These are phyloP conservation scores for Epichloe sylvatica DNA, from an alignment of 2,329 filamentous ascomycete species.

Conservation along the genomic window DNA sequence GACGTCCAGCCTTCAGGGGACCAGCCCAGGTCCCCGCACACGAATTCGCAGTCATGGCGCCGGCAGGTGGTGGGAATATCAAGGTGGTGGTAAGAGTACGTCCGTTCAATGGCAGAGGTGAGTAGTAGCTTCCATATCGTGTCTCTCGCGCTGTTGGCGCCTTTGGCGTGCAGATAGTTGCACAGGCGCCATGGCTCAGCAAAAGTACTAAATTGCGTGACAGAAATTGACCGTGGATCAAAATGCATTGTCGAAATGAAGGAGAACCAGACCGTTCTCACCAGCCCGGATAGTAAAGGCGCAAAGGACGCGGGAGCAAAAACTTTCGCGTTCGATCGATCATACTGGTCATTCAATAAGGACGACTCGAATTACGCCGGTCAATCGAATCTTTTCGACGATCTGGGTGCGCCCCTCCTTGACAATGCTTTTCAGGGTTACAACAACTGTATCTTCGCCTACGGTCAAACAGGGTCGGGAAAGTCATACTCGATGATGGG, in stretches of 20 bases:
- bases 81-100: constrained; percentile 97
- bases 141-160: not conserved
- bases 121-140: constrained; percentile 10
- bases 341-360: constrained; percentile 95
- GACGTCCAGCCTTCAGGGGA: constrained; percentile 17
- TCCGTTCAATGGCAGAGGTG: constrained; percentile 92
- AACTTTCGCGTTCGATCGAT: constrained; percentile 88
- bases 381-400: constrained; percentile 76
- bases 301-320: constrained; percentile 62
- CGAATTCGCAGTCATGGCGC: constrained; percentile 22
- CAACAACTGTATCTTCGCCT: constrained; percentile 99
- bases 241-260: constrained; percentile 98
- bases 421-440: constrained; percentile 98
- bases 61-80: constrained; percentile 80
- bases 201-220: not conserved
- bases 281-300: constrained; percentile 56
- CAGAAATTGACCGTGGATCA: constrained; percentile 80
- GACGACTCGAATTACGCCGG: constrained; percentile 71
- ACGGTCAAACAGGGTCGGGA: constrained; percentile 94
- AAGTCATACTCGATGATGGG: constrained; percentile 99
- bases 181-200: constrained; percentile 24
- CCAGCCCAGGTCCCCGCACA: constrained; percentile 23
- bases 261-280: constrained; percentile 76
- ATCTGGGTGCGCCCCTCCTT: constrained; percentile 76
- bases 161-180: constrained; percentile 17